These are phyloP conservation scores for Polymyxa betae DNA, from an alignment of 208 protist genomes.

Conservation along the genomic window DNA sequence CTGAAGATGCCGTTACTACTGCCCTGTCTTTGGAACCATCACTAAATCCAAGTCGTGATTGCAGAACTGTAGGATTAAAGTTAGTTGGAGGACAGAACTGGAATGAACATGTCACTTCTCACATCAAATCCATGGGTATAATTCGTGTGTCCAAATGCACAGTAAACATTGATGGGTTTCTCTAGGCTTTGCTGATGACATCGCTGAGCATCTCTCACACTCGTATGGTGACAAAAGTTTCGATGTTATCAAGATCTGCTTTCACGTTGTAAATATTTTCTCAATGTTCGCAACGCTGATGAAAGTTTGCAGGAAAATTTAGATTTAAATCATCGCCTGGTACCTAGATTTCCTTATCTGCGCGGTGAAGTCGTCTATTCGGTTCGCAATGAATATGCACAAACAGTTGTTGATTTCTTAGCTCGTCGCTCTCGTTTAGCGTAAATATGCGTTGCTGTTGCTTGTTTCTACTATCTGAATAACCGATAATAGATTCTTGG, in stretches of 20 bases:
- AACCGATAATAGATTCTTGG: background rate
- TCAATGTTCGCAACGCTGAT: background rate
- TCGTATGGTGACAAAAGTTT: slow-evolving; percentile 68
- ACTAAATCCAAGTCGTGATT: slow-evolving; percentile 62
- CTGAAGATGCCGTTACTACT: slow-evolving; percentile 83
- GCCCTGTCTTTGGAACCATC: slow-evolving; percentile 65
- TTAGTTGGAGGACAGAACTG: slow-evolving; percentile 80
- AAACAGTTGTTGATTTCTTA: slow-evolving; percentile 84
- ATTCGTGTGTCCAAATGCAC: background rate
- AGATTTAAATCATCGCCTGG: background rate
- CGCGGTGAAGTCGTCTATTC: slow-evolving; percentile 82
- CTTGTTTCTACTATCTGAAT: background rate
- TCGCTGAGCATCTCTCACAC: slow-evolving; percentile 65
- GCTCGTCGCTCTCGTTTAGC: slow-evolving; percentile 84
- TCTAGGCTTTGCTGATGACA: slow-evolving; percentile 59
- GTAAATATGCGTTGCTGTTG: background rate
- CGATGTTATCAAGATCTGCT: slow-evolving; percentile 70
- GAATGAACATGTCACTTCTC: slow-evolving; percentile 11
- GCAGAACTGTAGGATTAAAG: slow-evolving; percentile 78
- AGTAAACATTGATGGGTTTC: slow-evolving; percentile 52
- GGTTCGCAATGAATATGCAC: slow-evolving; percentile 81
- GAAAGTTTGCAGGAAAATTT: background rate
- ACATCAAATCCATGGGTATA: slow-evolving; percentile 52
- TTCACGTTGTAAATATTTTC: background rate
- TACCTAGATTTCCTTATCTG: background rate